phyloP scores from a whole-genome alignment of 495 filamentous ascomycete species.

The Neurospora tetrasperma region DNA sequence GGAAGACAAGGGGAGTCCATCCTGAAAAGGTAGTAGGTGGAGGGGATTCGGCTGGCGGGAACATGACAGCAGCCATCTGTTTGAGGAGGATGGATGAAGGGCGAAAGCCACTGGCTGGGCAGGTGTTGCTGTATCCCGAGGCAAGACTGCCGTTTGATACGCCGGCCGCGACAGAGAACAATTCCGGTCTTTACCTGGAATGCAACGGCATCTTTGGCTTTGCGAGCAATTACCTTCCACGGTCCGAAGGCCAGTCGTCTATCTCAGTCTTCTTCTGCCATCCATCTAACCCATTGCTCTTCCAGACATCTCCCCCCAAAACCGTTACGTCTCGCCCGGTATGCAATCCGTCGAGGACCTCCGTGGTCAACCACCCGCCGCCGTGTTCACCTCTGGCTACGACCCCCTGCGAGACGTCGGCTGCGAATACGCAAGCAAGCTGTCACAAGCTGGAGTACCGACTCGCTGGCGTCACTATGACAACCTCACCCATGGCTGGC shows the following conservation, averaged over 20 bases:
- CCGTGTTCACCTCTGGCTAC: conserved; percentile 29
- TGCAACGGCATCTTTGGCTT: conserved; percentile 32
- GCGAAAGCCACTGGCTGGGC: conserved; percentile 12
- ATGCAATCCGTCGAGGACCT: conserved; percentile 13
- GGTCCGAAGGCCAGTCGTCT: conserved; percentile 5
- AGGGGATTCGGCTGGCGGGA: conserved; percentile 28
- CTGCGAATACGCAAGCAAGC: conserved; percentile 26
- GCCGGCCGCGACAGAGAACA: conserved; percentile 24
- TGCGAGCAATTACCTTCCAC: conserved; percentile 27
- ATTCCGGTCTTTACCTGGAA: conserved; percentile 24
- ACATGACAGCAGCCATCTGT: conserved; percentile 27
- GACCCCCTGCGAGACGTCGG: conserved; percentile 30
- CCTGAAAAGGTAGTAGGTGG: conserved; percentile 18
- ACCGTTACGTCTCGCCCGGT: conserved; percentile 16
- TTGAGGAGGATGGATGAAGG: conserved; percentile 19
- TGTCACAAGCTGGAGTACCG: conserved; percentile 19
- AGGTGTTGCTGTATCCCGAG: conserved; percentile 30
- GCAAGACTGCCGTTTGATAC: conserved; percentile 29
- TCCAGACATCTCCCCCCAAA: conserved; percentile 5
- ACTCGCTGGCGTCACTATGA: conserved; percentile 24
- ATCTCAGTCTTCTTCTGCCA: neutral
- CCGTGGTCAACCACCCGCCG: conserved; percentile 13
- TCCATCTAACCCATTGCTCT: neutral
- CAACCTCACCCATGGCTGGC: conserved; percentile 22
- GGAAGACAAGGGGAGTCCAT: conserved; percentile 16